Evolutionary conservation across 805 yeast genomes (phyloP).

Genomic region (Myxozyma udenii): DNA sequence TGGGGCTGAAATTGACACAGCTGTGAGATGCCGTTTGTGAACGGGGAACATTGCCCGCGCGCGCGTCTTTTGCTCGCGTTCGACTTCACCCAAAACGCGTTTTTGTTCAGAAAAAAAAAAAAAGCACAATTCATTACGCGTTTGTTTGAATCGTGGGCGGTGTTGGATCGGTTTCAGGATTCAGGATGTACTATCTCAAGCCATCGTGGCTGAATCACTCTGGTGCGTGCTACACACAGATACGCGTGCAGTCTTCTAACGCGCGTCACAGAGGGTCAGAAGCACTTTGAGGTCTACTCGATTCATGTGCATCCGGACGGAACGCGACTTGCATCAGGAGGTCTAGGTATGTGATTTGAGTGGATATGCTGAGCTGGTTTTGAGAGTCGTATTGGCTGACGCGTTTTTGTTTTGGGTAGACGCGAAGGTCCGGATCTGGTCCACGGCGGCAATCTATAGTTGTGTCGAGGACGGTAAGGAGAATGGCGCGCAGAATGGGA

Average conservation of each 20-base stretch:
- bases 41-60: too few species aligned
- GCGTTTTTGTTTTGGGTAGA: constrained; percentile 44
- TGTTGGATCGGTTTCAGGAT: too few species aligned
- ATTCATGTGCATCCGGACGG: constrained; percentile 81
- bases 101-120: too few species aligned
- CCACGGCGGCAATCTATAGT: constrained; percentile 79
- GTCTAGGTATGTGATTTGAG: constrained; percentile 43
- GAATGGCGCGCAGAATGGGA: neutral
- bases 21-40: too few species aligned
- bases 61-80: too few species aligned
- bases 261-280: constrained; percentile 60
- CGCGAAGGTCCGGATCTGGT: constrained; percentile 91
- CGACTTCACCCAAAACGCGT: too few species aligned
- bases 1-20: too few species aligned
- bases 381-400: neutral
- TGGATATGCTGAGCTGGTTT: neutral
- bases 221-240: constrained; percentile 37
- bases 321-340: constrained; percentile 84
- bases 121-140: too few species aligned
- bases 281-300: constrained; percentile 81
- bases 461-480: constrained; percentile 37
- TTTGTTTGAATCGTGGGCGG: too few species aligned
- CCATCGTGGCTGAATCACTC: constrained; percentile 70
- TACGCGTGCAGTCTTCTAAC: neutral
- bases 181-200: constrained; percentile 65